These are phyloP conservation scores for Fomitopsis serialis DNA, from an alignment of 768 basidiomycete genomes.

Conservation along the genomic window DNA sequence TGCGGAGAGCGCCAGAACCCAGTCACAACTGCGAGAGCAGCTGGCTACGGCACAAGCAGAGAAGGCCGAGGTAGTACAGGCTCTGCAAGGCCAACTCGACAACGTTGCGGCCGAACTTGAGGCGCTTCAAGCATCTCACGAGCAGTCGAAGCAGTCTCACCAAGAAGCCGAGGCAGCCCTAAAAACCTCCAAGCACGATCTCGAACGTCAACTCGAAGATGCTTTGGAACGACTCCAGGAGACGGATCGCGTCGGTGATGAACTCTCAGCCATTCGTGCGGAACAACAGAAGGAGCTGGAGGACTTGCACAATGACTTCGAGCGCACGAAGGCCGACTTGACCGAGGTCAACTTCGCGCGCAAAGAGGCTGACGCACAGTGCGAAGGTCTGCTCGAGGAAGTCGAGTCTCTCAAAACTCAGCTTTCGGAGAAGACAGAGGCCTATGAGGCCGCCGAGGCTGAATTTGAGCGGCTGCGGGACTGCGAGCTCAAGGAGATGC, in stretches of 20 bases:
- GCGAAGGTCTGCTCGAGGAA: slow-evolving; percentile 28
- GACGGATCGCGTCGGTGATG: background rate
- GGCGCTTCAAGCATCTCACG: slow-evolving; percentile 5
- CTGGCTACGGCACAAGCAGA: slow-evolving; percentile 3
- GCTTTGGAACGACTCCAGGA: slow-evolving; percentile 4
- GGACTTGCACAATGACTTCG: slow-evolving; percentile 1
- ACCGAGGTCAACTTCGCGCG: background rate
- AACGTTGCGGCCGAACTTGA: slow-evolving; percentile 14
- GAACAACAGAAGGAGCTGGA: slow-evolving; percentile 9
- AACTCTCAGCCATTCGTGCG: slow-evolving; percentile 8
- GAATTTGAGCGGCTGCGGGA: slow-evolving; percentile 7
- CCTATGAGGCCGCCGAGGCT: slow-evolving; percentile 13
- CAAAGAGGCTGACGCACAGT: slow-evolving; percentile 28
- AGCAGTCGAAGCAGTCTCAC: slow-evolving; percentile 9
- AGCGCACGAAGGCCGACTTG: background rate
- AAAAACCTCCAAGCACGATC: slow-evolving; percentile 13
- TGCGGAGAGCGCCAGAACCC: slow-evolving; percentile 6
- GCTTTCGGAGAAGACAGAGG: slow-evolving; percentile 19
- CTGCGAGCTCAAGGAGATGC: slow-evolving; percentile 7
- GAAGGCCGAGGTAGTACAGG: slow-evolving; percentile 6
- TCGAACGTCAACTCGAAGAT: slow-evolving; percentile 10
- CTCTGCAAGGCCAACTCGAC: slow-evolving; percentile 14
- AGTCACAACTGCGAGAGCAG: slow-evolving; percentile 9
- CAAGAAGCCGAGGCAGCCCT: slow-evolving; percentile 16
- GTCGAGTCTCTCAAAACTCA: slow-evolving; percentile 18